Evolutionary conservation across 495 filamentous ascomycete species (phyloP), one percentile per base, ranked within the genome.

Genomic region (Penicillium ochrochloron): DNA sequence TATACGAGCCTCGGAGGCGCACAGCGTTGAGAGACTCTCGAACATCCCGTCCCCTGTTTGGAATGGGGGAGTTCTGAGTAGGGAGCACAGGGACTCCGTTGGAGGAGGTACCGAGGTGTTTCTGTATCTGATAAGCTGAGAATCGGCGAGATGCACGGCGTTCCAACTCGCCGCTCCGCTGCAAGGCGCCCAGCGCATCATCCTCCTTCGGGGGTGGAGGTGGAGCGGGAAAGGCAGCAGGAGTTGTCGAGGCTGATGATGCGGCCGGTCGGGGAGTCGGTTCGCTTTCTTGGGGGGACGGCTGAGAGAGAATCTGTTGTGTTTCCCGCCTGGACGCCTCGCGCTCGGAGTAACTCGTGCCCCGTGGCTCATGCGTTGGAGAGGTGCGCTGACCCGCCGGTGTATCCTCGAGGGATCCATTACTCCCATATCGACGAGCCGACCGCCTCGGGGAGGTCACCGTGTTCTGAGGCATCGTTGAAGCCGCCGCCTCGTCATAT

Each of bases 21-120:
- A 97, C 93, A 31, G 95, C 96, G 75, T 92, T 93, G 82, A 98
- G 86, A 9, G 93, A 96, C 73, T 99, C 95, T 57, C 92, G 85
- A 27, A 90, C 87, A 75, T 99, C 95, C 51, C 90, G 86, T 9
- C 92, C 93, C 44, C 95, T 86, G 69, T 97, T 97, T 3, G 93
- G 93, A 60, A 95, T 84, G 2, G 94, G 92, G 31, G 91, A 90
- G 52, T 90, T 94, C 67, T 97, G 93, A 11, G 89, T 79, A 37
- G 94, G 92, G 9, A 97, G 81, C 78, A 96, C 90, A 5, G 93
- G 92, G 7, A 97, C 87, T 19, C 91, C 93, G 73, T 89, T 91
- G 15, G 91, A 83, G 35, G 89, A 89, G 27, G 88, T 84, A 2
- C 94, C 95, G 4, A 97, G 83, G 63, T 96, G 92, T 68, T 96